A percentile compares a stretch with the other conserved stretches of the same genome.
Evolutionary conservation across 257 asterid genomes (phyloP).

Genomic region (Salvia splendens): DNA sequence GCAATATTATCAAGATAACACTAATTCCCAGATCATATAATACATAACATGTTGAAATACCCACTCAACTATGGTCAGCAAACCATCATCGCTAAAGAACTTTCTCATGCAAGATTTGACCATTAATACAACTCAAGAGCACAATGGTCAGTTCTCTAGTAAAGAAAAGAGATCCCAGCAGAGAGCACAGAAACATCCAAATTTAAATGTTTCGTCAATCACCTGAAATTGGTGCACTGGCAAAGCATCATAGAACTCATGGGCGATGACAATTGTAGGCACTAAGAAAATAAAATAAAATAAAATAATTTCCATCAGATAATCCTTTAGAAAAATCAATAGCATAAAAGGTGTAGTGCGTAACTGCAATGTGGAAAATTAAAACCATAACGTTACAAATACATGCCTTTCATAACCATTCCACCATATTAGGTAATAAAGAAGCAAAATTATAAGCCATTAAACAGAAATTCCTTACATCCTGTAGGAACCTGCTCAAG

Average conservation of each 20-base stretch:
- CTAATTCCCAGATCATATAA: constrained; percentile 6
- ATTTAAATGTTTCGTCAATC: constrained; percentile 26
- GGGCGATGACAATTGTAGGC: constrained; percentile 88
- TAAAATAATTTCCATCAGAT: constrained; percentile 9
- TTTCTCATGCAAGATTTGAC: constrained; percentile 2
- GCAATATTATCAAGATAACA: background rate
- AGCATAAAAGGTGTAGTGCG: no score
- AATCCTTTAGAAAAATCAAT: constrained; percentile 20
- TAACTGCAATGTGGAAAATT: no score
- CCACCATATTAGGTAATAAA: constrained; percentile 1
- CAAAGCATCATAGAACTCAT: constrained; percentile 95
- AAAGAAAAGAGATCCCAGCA: constrained; percentile 13
- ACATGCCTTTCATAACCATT: constrained; percentile 10
- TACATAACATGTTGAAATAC: constrained; percentile 2
- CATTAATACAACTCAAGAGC: background rate
- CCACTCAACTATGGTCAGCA: background rate
- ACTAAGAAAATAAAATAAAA: constrained; percentile 54
- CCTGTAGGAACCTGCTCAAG: constrained; percentile 91
- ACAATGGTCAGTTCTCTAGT: background rate
- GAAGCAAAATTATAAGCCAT: constrained; percentile 23
- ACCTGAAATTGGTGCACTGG: constrained; percentile 99
- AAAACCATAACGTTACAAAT: background rate
- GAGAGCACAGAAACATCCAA: constrained; percentile 6
- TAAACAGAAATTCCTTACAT: constrained; percentile 53
- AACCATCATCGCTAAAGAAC: background rate